phyloP scores from a whole-genome alignment of 2,329 filamentous ascomycete species.

The Trichoderma pleuroti region DNA sequence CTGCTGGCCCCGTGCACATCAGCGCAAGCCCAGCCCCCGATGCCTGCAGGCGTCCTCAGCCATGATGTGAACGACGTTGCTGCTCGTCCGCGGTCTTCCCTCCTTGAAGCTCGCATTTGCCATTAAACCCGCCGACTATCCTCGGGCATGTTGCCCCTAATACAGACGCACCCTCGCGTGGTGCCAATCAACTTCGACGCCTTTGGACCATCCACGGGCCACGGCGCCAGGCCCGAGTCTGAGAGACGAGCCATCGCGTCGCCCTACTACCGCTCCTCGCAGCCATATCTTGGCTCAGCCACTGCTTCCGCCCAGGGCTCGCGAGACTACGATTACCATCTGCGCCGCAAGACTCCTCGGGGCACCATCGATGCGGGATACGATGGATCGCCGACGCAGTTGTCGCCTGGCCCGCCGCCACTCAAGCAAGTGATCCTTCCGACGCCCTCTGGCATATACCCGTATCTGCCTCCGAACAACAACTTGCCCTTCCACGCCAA shows the following conservation, averaged over 20 bases:
- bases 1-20: constrained; percentile 25
- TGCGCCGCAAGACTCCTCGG: constrained; percentile 88
- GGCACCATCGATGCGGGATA: constrained; percentile 92
- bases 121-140: constrained; percentile 6
- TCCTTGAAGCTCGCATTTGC: constrained; percentile 21
- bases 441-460: constrained; percentile 33
- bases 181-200: constrained; percentile 43
- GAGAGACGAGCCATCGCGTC: constrained; percentile 29
- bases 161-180: constrained; percentile 50
- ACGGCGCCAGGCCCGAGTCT: constrained; percentile 21
- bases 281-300: constrained; percentile 24
- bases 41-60: constrained; percentile 40
- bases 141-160: constrained; percentile 46
- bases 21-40: constrained; percentile 34
- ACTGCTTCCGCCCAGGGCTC: constrained; percentile 24
- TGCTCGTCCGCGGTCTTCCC: constrained; percentile 21
- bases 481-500: constrained; percentile 18
- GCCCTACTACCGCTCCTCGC: constrained; percentile 29
- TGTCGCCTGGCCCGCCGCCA: constrained; percentile 69
- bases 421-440: constrained; percentile 81
- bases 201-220: constrained; percentile 26
- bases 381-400: constrained; percentile 75
- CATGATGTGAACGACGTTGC: constrained; percentile 41
- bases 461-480: constrained; percentile 19
- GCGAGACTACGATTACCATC: constrained; percentile 62